Conservation (phyloP, 2,329 filamentous ascomycete species). For the Passalora sequoiae region DNA sequence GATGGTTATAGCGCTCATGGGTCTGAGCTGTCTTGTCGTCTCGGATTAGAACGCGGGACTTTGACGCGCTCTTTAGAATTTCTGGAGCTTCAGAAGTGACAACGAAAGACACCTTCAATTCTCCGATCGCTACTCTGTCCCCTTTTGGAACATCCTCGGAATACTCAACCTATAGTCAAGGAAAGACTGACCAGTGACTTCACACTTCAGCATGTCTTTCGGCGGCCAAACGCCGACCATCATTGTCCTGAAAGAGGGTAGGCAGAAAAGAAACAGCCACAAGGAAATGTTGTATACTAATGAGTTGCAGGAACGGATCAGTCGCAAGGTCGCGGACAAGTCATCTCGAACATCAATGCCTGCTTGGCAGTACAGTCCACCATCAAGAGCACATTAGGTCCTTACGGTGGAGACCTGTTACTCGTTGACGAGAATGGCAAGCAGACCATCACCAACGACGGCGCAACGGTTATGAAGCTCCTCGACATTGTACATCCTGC, state of each 20-base stretch:
- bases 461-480: slow-evolving; percentile 99
- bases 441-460: slow-evolving; percentile 98
- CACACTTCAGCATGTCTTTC: slow-evolving; percentile 69
- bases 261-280: slow-evolving; percentile 32
- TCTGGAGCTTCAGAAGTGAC: neutral
- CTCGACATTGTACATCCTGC: slow-evolving; percentile 98
- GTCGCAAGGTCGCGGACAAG: slow-evolving; percentile 93
- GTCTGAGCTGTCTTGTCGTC: too few species aligned
- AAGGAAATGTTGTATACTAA: slow-evolving; percentile 13
- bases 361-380: slow-evolving; percentile 93
- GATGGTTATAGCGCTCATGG: too few species aligned
- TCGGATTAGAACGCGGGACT: too few species aligned
- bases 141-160: neutral
- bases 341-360: slow-evolving; percentile 97
- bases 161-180: neutral
- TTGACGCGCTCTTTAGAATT: neutral
- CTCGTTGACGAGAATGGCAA: slow-evolving; percentile 92
- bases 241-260: slow-evolving; percentile 95
- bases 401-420: slow-evolving; percentile 92
- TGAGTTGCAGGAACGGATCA: slow-evolving; percentile 74
- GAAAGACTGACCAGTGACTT: neutral
- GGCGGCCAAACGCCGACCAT: slow-evolving; percentile 96
- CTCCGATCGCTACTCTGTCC: neutral
- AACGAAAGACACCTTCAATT: neutral
- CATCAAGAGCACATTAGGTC: slow-evolving; percentile 91